Conservation (phyloP, 768 basidiomycete species). For the Paxillus rubicundulus region DNA sequence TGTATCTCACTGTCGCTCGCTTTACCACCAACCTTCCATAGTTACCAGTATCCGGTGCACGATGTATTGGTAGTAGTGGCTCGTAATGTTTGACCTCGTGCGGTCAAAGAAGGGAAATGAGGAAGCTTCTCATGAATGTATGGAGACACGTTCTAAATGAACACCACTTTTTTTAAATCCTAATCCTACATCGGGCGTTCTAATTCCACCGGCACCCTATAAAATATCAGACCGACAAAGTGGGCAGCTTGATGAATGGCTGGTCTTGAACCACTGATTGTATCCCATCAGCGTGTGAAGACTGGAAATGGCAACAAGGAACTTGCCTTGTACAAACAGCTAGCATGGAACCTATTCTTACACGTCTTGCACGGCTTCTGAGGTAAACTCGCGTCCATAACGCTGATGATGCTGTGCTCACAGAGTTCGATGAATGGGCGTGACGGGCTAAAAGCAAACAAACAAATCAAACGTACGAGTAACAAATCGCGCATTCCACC, state of each 20-base stretch:
- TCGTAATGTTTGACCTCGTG: no score
- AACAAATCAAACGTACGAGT: constrained; percentile 56
- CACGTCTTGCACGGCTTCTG: constrained; percentile 92
- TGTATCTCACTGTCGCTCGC: no score
- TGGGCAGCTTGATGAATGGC: constrained; percentile 89
- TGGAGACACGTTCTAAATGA: not conserved
- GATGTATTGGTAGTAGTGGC: no score
- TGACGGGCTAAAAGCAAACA: not conserved
- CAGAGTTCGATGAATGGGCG: not conserved
- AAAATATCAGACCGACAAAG: constrained; percentile 85
- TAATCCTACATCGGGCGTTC: not conserved
- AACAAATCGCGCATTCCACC: constrained; percentile 95
- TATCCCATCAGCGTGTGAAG: not conserved
- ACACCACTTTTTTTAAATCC: not conserved
- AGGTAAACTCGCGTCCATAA: constrained; percentile 84
- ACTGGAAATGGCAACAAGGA: not conserved
- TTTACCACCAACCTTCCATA: no score
- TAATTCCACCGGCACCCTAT: constrained; percentile 20
- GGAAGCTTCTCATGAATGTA: not conserved
- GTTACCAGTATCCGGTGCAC: no score
- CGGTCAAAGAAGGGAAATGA: not conserved
- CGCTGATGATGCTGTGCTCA: constrained; percentile 74
- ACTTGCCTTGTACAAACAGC: constrained; percentile 83
- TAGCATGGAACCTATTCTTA: constrained; percentile 90
- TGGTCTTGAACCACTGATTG: constrained; percentile 80